Conservation (phyloP, 495 filamentous ascomycete genomes). For the Penicillium silybi region DNA sequence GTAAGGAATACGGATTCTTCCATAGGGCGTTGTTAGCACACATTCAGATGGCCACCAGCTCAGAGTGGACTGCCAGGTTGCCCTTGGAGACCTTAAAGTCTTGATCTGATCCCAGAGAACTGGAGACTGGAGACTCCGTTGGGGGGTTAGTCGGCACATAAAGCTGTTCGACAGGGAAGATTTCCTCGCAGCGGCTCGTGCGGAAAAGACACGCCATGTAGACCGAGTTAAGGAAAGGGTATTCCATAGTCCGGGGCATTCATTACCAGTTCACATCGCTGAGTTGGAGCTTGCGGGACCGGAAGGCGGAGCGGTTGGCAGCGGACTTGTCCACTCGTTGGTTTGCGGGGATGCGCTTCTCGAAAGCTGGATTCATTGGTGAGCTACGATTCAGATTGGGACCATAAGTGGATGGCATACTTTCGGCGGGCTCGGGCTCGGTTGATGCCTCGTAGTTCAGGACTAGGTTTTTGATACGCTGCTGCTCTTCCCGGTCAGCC, state of each 20-base stretch:
- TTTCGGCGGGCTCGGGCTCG: constrained; percentile 70
- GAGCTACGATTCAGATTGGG: neutral
- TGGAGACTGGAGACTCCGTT: neutral
- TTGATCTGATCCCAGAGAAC: neutral
- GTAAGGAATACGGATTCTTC: neutral
- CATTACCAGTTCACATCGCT: constrained; percentile 96
- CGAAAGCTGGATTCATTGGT: constrained; percentile 19
- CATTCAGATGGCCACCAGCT: neutral
- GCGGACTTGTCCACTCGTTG: constrained; percentile 61
- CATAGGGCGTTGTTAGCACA: neutral
- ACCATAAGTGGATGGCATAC: constrained; percentile 28
- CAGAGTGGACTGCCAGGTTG: neutral
- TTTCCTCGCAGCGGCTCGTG: neutral
- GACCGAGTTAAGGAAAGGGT: neutral
- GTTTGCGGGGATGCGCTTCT: constrained; percentile 36
- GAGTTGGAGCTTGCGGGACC: constrained; percentile 85
- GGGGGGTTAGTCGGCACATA: neutral
- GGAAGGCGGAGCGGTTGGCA: constrained; percentile 71
- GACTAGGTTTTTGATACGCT: constrained; percentile 95
- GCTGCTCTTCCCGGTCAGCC: constrained; percentile 92
- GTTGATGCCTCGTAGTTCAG: constrained; percentile 90
- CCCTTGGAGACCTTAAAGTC: neutral
- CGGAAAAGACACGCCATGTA: neutral
- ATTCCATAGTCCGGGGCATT: neutral
- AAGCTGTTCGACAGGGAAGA: neutral